phyloP scores from a whole-genome alignment of 2,329 filamentous ascomycete species.

The Lecanoromycetidae sp. region DNA sequence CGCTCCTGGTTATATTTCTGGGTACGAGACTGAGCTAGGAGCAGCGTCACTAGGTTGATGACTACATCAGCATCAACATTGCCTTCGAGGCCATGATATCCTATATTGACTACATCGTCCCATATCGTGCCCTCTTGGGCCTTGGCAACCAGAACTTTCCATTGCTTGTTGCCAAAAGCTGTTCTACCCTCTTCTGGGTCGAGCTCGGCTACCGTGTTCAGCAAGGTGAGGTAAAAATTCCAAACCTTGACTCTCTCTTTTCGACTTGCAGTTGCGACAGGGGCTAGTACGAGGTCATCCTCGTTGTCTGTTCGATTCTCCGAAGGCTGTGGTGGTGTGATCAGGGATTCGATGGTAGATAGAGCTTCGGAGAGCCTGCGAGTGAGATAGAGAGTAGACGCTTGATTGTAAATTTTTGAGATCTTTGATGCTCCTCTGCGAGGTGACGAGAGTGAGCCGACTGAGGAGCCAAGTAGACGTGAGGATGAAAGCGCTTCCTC shows the following conservation, averaged over 20 bases:
- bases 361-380: conserved; percentile 83
- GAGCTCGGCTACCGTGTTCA: conserved; percentile 83
- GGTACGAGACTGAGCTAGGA: conserved; percentile 77
- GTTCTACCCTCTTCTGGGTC: conserved; percentile 82
- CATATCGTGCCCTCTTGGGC: conserved; percentile 86
- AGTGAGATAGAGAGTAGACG: conserved; percentile 87
- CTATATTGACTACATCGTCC: conserved; percentile 79
- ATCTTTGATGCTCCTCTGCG: conserved; percentile 59
- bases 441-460: conserved; percentile 29
- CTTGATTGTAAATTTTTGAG: conserved; percentile 86
- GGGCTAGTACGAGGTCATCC: conserved; percentile 42
- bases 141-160: conserved; percentile 68
- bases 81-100: conserved; percentile 78
- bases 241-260: conserved; percentile 87
- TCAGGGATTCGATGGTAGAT: conserved; percentile 69
- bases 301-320: conserved; percentile 27
- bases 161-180: conserved; percentile 73
- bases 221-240: conserved; percentile 88
- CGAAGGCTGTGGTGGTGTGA: conserved; percentile 42
- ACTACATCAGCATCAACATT: conserved; percentile 93
- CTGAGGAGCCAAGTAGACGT: conserved; percentile 12
- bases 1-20: conserved; percentile 76
- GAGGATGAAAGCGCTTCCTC: conserved; percentile 8
- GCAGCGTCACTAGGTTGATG: conserved; percentile 57
- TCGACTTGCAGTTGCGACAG: conserved; percentile 66